Evolutionary conservation across 345 rosid genomes (phyloP).

Genomic region (Ricinus communis): DNA sequence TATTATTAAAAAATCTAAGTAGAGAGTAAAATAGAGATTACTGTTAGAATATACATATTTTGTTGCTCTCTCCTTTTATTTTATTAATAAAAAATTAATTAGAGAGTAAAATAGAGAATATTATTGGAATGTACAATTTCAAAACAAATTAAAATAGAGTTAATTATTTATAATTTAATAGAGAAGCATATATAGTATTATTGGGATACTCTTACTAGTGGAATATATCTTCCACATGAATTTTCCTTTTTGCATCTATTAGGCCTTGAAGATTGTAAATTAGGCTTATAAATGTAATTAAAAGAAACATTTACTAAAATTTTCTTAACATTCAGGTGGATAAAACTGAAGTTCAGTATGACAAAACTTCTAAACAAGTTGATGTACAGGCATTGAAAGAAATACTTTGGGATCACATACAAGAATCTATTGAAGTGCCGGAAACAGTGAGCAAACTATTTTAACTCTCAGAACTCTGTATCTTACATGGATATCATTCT

Average conservation of each 20-base stretch:
- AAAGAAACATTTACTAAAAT: background rate
- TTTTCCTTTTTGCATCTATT: no score
- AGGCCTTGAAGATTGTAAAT: background rate
- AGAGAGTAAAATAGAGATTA: no score
- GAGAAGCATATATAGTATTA: no score
- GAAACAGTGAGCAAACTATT: background rate
- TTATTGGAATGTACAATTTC: no score
- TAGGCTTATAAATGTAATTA: background rate
- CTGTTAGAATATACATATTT: no score
- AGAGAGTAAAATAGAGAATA: no score
- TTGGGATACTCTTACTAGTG: no score
- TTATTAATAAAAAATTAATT: no score
- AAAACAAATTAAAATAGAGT: no score
- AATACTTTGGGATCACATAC: conserved; percentile 74
- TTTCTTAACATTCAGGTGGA: conserved; percentile 47
- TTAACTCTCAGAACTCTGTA: background rate
- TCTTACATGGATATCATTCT: background rate
- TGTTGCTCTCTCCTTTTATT: no score
- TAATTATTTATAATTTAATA: no score
- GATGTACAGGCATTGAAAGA: conserved; percentile 81
- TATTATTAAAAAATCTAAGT: no score
- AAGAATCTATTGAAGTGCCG: conserved; percentile 44
- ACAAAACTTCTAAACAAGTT: conserved; percentile 84
- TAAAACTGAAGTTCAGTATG: conserved; percentile 76
- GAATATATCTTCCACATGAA: background rate